A percentile compares a stretch with the other conserved stretches of the same genome.
Evolutionary conservation across 2,329 filamentous ascomycete species (phyloP).

Genomic region (Penicillium paneum): DNA sequence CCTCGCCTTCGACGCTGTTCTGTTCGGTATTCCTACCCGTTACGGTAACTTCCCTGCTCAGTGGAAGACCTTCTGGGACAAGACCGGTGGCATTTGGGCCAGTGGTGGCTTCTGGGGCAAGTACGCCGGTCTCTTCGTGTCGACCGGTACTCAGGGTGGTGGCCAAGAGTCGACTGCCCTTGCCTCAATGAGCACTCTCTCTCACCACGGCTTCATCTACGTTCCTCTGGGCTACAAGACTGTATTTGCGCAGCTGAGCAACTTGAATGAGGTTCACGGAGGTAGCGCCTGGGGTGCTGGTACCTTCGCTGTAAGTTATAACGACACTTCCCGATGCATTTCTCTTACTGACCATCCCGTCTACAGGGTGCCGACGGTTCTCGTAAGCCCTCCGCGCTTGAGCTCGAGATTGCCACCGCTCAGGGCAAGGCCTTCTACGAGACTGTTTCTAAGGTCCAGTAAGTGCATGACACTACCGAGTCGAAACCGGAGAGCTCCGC

Average conservation of each 20-base stretch:
- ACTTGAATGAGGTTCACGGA: conserved; percentile 77
- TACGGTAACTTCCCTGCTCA: conserved; percentile 97
- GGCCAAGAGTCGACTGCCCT: conserved; percentile 90
- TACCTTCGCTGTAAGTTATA: conserved; percentile 67
- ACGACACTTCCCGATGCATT: neutral
- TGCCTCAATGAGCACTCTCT: conserved; percentile 75
- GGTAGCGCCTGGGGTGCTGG: conserved; percentile 91
- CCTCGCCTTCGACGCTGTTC: conserved; percentile 77
- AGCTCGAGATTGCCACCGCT: conserved; percentile 73
- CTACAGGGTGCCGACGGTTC: conserved; percentile 66
- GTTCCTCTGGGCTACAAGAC: conserved; percentile 93
- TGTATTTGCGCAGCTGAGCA: conserved; percentile 65
- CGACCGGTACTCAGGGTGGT: conserved; percentile 77
- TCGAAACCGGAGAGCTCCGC: conserved; percentile 29
- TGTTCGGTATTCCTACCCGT: conserved; percentile 91
- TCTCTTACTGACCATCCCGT: conserved; percentile 11
- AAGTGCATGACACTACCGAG: conserved; percentile 67
- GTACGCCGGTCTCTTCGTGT: conserved; percentile 86
- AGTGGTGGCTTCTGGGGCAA: conserved; percentile 78
- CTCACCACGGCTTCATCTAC: conserved; percentile 93
- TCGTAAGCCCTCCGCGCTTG: conserved; percentile 70
- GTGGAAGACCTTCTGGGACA: conserved; percentile 86
- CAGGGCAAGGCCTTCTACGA: conserved; percentile 87
- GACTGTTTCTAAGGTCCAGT: conserved; percentile 69
- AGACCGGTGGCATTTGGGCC: conserved; percentile 80